Evolutionary conservation across 2,329 filamentous ascomycete species (phyloP).

Genomic region (Scortechinia acanthostroma): DNA sequence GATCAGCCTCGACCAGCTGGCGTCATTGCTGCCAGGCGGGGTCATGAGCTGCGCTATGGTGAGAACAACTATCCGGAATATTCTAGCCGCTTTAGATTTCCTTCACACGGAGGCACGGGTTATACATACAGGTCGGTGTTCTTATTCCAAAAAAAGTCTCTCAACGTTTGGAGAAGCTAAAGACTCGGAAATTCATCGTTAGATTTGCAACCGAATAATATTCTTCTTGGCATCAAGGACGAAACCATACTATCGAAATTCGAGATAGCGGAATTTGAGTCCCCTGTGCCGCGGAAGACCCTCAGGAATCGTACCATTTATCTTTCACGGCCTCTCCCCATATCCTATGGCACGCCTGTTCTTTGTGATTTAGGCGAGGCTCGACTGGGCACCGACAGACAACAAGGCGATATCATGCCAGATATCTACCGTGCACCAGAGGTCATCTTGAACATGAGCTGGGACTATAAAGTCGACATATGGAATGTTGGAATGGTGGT

Average conservation of each 20-base stretch:
- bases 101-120: slow-evolving; percentile 9
- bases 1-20: slow-evolving; percentile 10
- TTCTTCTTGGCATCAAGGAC: slow-evolving; percentile 12
- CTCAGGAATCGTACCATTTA: slow-evolving; percentile 15
- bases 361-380: slow-evolving; percentile 20
- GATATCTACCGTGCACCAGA: slow-evolving; percentile 21
- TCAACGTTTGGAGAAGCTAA: slow-evolving; percentile 5
- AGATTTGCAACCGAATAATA: slow-evolving; percentile 13
- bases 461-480: slow-evolving; percentile 21
- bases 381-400: slow-evolving; percentile 10
- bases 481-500: slow-evolving; percentile 22
- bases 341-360: slow-evolving; percentile 12
- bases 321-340: slow-evolving; percentile 12
- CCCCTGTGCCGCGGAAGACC: slow-evolving; percentile 14
- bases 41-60: slow-evolving; percentile 11
- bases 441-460: slow-evolving; percentile 20
- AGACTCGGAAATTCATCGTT: slow-evolving; percentile 7
- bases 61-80: slow-evolving; percentile 9
- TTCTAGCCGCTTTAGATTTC: slow-evolving; percentile 11
- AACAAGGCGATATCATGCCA: slow-evolving; percentile 18
- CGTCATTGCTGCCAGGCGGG: slow-evolving; percentile 11
- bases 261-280: neutral
- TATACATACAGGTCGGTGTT: slow-evolving; percentile 10
- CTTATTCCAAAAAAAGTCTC: neutral
- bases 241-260: neutral